Conservation (phyloP, 352 stramenopile genomes). For the Phytophthora fragariae region DNA sequence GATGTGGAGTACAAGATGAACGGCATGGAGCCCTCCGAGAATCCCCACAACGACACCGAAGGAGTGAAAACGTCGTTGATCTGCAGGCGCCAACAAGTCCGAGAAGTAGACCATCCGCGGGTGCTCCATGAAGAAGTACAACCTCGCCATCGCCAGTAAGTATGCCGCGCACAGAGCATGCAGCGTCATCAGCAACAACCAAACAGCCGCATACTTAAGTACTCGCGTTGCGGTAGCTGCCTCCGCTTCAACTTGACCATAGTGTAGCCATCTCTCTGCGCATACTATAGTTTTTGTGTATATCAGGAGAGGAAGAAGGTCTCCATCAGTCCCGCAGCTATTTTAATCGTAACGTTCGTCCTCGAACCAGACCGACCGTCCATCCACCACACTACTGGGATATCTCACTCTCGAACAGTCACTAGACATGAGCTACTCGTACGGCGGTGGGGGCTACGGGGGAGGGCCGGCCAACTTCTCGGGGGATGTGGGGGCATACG, state of each 20-base stretch:
- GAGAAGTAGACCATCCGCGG: not conserved
- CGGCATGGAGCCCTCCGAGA: not conserved
- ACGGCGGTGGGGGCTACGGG: constrained; percentile 34
- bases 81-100: not conserved
- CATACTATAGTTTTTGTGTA: not conserved
- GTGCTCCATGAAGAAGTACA: constrained; percentile 2
- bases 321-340: not conserved
- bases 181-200: not conserved
- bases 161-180: not conserved
- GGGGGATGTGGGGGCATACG: constrained; percentile 40
- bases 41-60: not conserved
- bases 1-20: not conserved
- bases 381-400: too few species aligned
- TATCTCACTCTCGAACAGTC: too few species aligned
- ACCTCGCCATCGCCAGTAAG: not conserved
- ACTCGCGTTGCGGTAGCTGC: not conserved
- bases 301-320: not conserved
- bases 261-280: not conserved
- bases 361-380: too few species aligned
- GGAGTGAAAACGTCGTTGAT: not conserved
- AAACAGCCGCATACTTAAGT: not conserved
- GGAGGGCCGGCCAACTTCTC: constrained; percentile 21
- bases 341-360: too few species aligned
- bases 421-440: constrained; percentile 28
- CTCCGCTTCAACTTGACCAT: too few species aligned